Conservation (phyloP, 345 rosid genomes). For the Euphorbia lathyris region DNA sequence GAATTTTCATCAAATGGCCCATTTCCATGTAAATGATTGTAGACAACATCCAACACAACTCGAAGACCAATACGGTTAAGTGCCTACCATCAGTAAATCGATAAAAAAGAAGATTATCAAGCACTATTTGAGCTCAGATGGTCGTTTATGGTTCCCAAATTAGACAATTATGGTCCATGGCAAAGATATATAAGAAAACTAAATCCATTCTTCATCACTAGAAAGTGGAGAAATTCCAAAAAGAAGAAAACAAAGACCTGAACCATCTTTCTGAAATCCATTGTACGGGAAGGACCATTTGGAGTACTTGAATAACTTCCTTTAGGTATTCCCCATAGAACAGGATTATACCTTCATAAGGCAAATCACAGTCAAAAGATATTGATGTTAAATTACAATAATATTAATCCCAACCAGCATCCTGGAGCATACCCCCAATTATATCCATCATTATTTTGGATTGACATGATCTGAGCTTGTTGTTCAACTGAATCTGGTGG, state of each 20-base stretch:
- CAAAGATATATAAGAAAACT: conserved; percentile 9
- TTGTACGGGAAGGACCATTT: conserved; percentile 60
- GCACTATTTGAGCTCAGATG: conserved; percentile 5
- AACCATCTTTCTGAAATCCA: conserved; percentile 92
- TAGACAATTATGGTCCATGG: conserved; percentile 6
- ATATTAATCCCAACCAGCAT: neutral
- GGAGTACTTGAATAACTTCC: conserved; percentile 94
- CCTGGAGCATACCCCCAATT: conserved; percentile 85
- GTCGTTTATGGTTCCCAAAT: neutral
- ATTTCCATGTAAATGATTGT: conserved; percentile 86
- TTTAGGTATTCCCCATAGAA: conserved; percentile 94
- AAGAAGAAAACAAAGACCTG: conserved; percentile 48
- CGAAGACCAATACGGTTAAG: conserved; percentile 61
- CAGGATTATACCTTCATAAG: conserved; percentile 80
- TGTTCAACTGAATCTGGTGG: conserved; percentile 83
- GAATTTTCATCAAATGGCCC: conserved; percentile 77
- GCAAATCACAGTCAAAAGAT: conserved; percentile 15
- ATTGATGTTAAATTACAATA: neutral
- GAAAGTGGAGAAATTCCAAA: neutral
- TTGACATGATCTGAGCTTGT: conserved; percentile 62
- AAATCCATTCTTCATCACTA: neutral
- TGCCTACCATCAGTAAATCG: conserved; percentile 44
- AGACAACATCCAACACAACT: conserved; percentile 88
- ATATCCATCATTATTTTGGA: conserved; percentile 79
- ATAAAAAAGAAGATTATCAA: conserved; percentile 3